Evolutionary conservation across 345 rosid genomes (phyloP), one percentile per base, ranked within the genome.

Genomic region (Litchi chinensis): DNA sequence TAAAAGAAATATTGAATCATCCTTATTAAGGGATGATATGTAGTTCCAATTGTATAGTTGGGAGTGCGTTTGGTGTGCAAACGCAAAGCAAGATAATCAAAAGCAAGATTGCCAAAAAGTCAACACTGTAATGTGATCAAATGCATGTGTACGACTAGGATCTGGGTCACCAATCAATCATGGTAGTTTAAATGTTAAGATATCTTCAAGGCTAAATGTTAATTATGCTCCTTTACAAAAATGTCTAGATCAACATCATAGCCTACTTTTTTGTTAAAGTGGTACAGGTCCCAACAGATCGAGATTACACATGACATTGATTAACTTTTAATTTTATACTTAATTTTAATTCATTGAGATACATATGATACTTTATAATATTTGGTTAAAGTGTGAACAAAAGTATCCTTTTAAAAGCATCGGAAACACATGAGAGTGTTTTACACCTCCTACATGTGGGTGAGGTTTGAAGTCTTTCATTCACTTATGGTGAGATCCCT

Each of bases 181-280:
- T 26, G 70, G 44, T 64, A 10, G 70, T 75, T 64, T 75, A 64
- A 46, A 64, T 64, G 62, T 28, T 28, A 64, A 75, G 70, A 13
- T 22, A 63, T 63, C 68, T 3, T 24, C 44, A 74, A 62, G 19
- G 52, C 56, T 8, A 63, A 63, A 62, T 44, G 52, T 19, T 8
- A 19, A 6, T 3, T 9, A 72, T 18, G 18, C 13, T 41, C 9
- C 16, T 16, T 26, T 74, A 22, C 57, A 19, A 28, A 74, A 44
- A 6, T 68, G 64, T 50, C 62, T 18, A 6, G 6, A 15, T 28
- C 1, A 26, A 7, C 67, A 60, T 41, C 39, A 73, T 59, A 21
- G 6, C 22, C 21, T 8, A 60, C 68, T 41, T 60, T 60, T 60
- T 73, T 40, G 39, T 73, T 59, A n/a, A 62, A 74, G 60, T 74